phyloP scores from a whole-genome alignment of 148 eudicot genomes.

The Polygonum aviculare region DNA sequence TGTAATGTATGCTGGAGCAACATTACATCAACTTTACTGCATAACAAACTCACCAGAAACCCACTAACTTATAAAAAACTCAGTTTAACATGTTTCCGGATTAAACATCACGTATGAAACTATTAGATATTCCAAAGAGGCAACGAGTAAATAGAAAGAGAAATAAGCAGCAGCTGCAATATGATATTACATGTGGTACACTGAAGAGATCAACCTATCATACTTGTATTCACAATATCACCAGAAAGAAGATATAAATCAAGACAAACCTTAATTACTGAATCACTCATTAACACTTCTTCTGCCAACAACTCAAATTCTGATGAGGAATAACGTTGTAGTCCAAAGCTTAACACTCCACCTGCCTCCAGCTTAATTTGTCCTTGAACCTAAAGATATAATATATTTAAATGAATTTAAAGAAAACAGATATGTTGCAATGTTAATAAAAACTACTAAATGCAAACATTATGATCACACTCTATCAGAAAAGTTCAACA shows the following conservation, averaged over 20 bases:
- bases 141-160: background rate
- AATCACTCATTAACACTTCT: slow-evolving; percentile 96
- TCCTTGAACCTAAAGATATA: slow-evolving; percentile 68
- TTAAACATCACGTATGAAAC: background rate
- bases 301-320: slow-evolving; percentile 93
- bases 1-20: background rate
- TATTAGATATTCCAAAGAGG: background rate
- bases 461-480: background rate
- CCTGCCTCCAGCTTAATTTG: slow-evolving; percentile 70
- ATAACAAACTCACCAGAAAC: background rate
- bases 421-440: background rate
- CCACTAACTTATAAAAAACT: background rate
- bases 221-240: background rate
- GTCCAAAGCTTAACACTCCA: slow-evolving; percentile 88
- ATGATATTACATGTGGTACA: background rate
- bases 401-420: background rate
- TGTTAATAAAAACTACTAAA: background rate
- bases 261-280: slow-evolving; percentile 58
- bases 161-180: background rate
- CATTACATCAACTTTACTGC: background rate
- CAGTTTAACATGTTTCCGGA: background rate
- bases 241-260: slow-evolving; percentile 8
- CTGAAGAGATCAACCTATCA: background rate
- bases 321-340: slow-evolving; percentile 71
- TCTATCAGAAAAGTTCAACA: background rate